Conservation (phyloP, 176 grass and related monocot genomes). For the Musa troglodytarum region DNA sequence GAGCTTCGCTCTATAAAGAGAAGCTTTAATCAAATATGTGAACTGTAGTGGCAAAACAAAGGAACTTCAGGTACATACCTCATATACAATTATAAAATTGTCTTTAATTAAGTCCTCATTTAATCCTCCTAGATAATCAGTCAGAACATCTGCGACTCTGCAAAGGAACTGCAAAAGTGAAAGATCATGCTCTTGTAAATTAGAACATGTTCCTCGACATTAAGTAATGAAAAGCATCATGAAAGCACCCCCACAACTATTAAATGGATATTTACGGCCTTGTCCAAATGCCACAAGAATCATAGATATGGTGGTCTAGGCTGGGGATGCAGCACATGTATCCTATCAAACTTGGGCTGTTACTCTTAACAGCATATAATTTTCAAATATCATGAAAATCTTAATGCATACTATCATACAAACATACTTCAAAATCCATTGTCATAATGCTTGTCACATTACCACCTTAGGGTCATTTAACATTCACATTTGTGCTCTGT, state of each 20-base stretch:
- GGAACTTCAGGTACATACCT: conserved; percentile 33
- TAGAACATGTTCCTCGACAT: background rate
- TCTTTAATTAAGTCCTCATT: conserved; percentile 92
- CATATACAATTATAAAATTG: conserved; percentile 94
- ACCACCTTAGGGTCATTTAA: background rate
- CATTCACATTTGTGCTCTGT: background rate
- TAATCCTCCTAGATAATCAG: conserved; percentile 69
- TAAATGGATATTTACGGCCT: background rate
- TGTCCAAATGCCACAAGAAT: background rate
- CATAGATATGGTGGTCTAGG: background rate
- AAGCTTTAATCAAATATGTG: background rate
- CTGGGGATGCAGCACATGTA: background rate
- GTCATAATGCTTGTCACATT: background rate
- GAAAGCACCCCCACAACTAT: background rate
- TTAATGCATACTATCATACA: background rate
- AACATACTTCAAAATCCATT: background rate
- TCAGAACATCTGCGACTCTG: conserved; percentile 69
- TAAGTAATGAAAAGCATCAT: background rate
- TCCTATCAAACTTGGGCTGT: background rate
- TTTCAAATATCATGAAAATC: background rate
- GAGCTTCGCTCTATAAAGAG: background rate
- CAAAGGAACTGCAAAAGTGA: conserved; percentile 53
- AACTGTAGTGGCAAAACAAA: background rate
- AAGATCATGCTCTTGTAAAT: conserved; percentile 12
- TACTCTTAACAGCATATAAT: background rate